A percentile compares a stretch with the other conserved stretches of the same genome.
These are phyloP conservation scores for Rubia peregrina DNA, from an alignment of 305 asterid genomes.

Conservation along the genomic window DNA sequence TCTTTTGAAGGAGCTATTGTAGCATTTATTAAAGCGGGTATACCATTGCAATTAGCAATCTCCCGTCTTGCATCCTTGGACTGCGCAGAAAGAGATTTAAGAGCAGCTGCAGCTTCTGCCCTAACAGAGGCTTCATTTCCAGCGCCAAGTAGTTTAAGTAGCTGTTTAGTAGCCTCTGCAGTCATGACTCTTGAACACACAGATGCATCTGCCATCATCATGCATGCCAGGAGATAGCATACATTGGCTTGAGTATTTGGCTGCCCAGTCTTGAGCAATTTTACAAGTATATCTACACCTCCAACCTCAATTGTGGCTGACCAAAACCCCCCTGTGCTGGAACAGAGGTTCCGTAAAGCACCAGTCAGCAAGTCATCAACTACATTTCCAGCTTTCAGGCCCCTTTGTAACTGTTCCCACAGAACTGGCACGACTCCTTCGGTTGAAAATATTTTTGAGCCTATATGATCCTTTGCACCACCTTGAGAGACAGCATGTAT, in stretches of 20 bases:
- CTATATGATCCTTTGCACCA: constrained; percentile 92
- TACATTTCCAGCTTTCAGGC: constrained; percentile 78
- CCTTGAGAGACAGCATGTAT: constrained; percentile 98
- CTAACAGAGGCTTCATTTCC: constrained; percentile 91
- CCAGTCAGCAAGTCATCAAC: constrained; percentile 89
- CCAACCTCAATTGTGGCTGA: constrained; percentile 74
- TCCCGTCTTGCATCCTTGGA: constrained; percentile 86
- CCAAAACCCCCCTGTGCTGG: constrained; percentile 99
- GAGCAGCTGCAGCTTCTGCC: constrained; percentile 98
- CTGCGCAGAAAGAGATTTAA: constrained; percentile 95
- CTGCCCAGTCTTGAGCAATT: constrained; percentile 76
- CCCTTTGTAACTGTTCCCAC: constrained; percentile 89
- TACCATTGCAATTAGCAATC: constrained; percentile 83
- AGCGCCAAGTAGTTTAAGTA: constrained; percentile 81
- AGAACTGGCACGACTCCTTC: constrained; percentile 98
- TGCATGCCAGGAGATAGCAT: constrained; percentile 92
- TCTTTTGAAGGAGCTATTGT: constrained; percentile 99
- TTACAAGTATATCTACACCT: constrained; percentile 88
- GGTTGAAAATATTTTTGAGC: constrained; percentile 94
- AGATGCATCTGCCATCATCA: constrained; percentile 98
- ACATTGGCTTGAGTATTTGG: constrained; percentile 92
- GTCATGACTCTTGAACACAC: constrained; percentile 72
- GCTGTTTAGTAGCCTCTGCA: constrained; percentile 81
- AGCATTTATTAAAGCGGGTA: constrained; percentile 90
- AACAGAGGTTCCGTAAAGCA: constrained; percentile 76